A percentile compares a stretch with the other conserved stretches of the same genome.
These are phyloP conservation scores for Nicotiana knightiana DNA, from an alignment of 257 asterid species.

Conservation along the genomic window DNA sequence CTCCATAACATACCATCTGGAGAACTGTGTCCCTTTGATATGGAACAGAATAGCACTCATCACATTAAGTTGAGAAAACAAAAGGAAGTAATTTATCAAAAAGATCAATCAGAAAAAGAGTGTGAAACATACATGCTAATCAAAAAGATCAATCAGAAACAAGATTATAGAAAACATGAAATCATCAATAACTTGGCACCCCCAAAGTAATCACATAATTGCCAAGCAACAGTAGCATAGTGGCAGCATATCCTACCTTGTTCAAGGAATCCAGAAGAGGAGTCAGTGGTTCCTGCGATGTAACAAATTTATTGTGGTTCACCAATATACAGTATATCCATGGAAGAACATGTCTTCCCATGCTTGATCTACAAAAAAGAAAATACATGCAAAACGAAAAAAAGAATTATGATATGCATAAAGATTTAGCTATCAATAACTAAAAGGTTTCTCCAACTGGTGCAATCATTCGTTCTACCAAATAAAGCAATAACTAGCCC, in stretches of 20 bases:
- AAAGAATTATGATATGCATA: not conserved
- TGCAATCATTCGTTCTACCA: not conserved
- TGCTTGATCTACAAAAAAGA: conserved; percentile 40
- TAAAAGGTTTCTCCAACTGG: not conserved
- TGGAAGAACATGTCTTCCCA: conserved; percentile 57
- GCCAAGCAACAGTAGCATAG: not conserved
- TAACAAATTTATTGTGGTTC: conserved; percentile 51
- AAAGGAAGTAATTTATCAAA: not conserved
- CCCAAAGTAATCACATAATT: not conserved
- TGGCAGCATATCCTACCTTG: conserved; percentile 49
- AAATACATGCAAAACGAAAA: conserved; percentile 3
- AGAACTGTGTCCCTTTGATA: not conserved
- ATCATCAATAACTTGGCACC: not conserved
- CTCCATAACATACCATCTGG: not conserved
- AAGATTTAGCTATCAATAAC: not conserved
- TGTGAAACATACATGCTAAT: not conserved
- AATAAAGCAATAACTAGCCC: not conserved
- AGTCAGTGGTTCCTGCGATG: conserved; percentile 48
- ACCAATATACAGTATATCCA: conserved; percentile 74
- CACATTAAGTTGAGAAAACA: not conserved
- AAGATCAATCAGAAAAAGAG: not conserved
- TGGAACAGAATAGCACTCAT: not conserved
- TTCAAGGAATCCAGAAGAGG: conserved; percentile 60
- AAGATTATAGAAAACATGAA: not conserved
- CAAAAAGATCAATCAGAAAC: not conserved